phyloP scores from a whole-genome alignment of 2,329 filamentous ascomycete species.

The Colletotrichum simmondsii region DNA sequence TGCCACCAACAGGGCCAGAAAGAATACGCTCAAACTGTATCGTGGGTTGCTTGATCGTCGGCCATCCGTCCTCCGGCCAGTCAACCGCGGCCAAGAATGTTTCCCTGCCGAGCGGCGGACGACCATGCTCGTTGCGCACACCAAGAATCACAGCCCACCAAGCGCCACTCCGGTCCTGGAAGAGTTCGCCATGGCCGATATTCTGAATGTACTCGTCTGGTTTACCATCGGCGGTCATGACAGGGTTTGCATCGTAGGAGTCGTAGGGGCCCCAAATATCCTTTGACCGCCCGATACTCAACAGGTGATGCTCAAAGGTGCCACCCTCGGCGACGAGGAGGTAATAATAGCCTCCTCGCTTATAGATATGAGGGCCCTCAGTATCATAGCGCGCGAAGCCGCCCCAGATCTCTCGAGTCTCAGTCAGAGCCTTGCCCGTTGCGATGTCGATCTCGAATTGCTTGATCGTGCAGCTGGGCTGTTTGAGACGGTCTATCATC shows the following conservation, averaged over 20 bases:
- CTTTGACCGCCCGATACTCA: slow-evolving; percentile 36
- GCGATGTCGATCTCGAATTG: slow-evolving; percentile 38
- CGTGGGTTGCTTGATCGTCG: slow-evolving; percentile 1
- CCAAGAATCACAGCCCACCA: slow-evolving; percentile 47
- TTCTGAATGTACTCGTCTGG: slow-evolving; percentile 58
- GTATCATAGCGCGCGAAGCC: slow-evolving; percentile 39
- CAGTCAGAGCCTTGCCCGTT: slow-evolving; percentile 37
- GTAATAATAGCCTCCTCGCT: slow-evolving; percentile 49
- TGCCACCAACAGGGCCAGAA: neutral
- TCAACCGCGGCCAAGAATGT: slow-evolving; percentile 9
- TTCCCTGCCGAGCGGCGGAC: slow-evolving; percentile 13
- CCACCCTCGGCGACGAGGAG: slow-evolving; percentile 55
- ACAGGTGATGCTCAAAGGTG: slow-evolving; percentile 42
- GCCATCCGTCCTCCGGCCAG: slow-evolving; percentile 23
- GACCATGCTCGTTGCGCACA: neutral
- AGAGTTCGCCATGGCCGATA: slow-evolving; percentile 66
- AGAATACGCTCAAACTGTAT: neutral
- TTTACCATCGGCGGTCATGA: slow-evolving; percentile 57
- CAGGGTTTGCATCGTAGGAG: slow-evolving; percentile 50
- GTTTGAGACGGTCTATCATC: slow-evolving; percentile 21
- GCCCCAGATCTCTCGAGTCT: slow-evolving; percentile 34
- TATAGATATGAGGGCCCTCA: slow-evolving; percentile 49
- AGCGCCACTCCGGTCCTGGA: slow-evolving; percentile 55
- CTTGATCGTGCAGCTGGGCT: slow-evolving; percentile 28
- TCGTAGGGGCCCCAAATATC: slow-evolving; percentile 41